Conservation (phyloP, 1,284 basidiomycete species). For the Ganoderma resinaceum region DNA sequence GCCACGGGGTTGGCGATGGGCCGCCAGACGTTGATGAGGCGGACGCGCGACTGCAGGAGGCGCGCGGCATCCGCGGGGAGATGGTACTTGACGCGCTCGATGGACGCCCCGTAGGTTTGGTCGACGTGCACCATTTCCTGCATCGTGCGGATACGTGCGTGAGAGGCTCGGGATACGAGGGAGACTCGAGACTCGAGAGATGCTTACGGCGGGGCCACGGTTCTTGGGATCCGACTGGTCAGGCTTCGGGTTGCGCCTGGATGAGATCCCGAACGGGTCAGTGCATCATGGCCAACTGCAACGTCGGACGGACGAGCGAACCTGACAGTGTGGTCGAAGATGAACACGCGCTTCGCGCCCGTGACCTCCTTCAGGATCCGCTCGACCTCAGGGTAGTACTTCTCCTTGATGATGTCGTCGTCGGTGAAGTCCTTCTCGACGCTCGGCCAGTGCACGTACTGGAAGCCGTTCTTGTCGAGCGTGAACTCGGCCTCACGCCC, state of each 20-base stretch:
- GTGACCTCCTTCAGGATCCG: constrained; percentile 49
- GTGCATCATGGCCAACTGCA: background rate
- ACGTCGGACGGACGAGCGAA: constrained; percentile 31
- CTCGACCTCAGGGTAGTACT: constrained; percentile 52
- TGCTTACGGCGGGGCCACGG: constrained; percentile 45
- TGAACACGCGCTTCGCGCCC: constrained; percentile 48
- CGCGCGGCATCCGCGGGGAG: constrained; percentile 53
- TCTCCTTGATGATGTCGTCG: constrained; percentile 44
- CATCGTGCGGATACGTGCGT: background rate
- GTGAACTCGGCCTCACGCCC: constrained; percentile 43
- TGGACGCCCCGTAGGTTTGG: constrained; percentile 58
- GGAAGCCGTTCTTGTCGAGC: constrained; percentile 52
- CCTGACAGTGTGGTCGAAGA: constrained; percentile 56
- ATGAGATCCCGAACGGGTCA: background rate
- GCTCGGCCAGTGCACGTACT: constrained; percentile 40
- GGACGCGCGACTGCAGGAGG: constrained; percentile 58
- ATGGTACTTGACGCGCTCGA: constrained; percentile 60
- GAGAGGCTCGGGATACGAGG: background rate
- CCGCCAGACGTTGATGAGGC: constrained; percentile 64
- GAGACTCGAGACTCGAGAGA: too few species aligned
- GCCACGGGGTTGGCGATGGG: constrained; percentile 53
- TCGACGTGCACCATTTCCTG: constrained; percentile 59
- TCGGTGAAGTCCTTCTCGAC: constrained; percentile 50
- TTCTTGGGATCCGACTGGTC: constrained; percentile 14
- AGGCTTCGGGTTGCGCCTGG: constrained; percentile 31